Base-by-base conservation (phyloP, 1,139 yeast genomes). In the Eremothecium cymbalariae region DNA sequence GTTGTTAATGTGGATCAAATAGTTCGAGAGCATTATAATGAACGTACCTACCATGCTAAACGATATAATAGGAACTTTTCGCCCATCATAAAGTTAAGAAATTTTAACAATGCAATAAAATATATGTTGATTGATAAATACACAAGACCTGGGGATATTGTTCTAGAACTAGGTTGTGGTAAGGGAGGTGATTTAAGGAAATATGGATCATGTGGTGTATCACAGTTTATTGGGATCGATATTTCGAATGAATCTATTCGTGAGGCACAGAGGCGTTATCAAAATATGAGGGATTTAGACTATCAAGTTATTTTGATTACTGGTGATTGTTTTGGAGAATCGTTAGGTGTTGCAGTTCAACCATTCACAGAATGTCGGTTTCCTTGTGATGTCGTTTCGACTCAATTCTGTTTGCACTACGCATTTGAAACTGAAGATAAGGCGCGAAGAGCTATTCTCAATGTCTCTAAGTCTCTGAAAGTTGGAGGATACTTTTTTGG, bases 131-230 rank as follows among this genome's bases (percentile, higher is more conserved):
- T 90, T 36, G 79, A 81, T 36, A 78, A 78, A 46, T 77, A 68
- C 57, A 74, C 78, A 34, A 62, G 60, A 16, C 64, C 64, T 6
- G 64, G 68, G 2, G 72, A 71, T 21, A 66, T 68, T 11, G 84
- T 82, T 1, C 63, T 90, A 25, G 99, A 90, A 53, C 60, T 90
- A 37, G 95, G 96, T 15, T 90, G 98, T 60, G 99, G 99, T 11
- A 93, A 90, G 58, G 99, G 99, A 30, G 99, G 99, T 13, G 99
- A 90, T 61, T 63, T 93, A 50, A 74, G 82, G 50, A 90, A 90
- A 59, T 88, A 95, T 77, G 83, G 77, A 37, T 75, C 75, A 48
- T 80, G 84, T 2, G 66, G 72, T 8, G 72, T 84, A 3, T 70
- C 74, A 19, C 90, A 86, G 39, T 82, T 82, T 47, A 75, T 88